These are phyloP conservation scores for Mentha longifolia DNA, from an alignment of 257 asterid genomes.

Conservation along the genomic window DNA sequence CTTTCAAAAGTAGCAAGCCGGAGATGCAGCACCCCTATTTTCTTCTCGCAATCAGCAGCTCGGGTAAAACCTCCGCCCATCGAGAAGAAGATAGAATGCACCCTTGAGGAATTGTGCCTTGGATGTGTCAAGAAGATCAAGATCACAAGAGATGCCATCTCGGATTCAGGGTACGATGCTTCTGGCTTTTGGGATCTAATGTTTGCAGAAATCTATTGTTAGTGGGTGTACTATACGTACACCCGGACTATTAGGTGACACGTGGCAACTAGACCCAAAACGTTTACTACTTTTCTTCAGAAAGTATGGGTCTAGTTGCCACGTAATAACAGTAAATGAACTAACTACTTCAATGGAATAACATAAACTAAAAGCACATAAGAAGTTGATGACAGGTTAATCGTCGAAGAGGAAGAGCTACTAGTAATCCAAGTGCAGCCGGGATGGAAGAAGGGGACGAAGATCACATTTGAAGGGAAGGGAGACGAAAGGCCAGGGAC, in stretches of 20 bases:
- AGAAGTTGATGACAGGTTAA: constrained; percentile 2
- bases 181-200: not conserved
- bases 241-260: no score
- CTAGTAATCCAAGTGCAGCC: constrained; percentile 73
- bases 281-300: no score
- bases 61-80: constrained; percentile 67
- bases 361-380: not conserved
- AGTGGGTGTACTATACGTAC: no score
- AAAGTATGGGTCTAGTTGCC: no score
- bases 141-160: constrained; percentile 80
- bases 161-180: constrained; percentile 65
- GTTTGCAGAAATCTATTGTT: no score
- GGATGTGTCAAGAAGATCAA: constrained; percentile 80
- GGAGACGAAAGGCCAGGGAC: constrained; percentile 24
- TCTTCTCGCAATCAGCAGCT: constrained; percentile 70
- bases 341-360: not conserved
- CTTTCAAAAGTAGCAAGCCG: constrained; percentile 52
- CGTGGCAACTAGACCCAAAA: no score
- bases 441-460: constrained; percentile 93
- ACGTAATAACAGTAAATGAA: no score
- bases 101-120: constrained; percentile 80
- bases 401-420: constrained; percentile 45
- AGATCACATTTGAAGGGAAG: constrained; percentile 85
- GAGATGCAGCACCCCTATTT: constrained; percentile 62
- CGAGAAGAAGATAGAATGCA: constrained; percentile 76